Percentiles rank a stretch among this genome's conserved stretches.
phyloP scores from a whole-genome alignment of 1,284 basidiomycete genomes.

The Rugosomyces carneus region DNA sequence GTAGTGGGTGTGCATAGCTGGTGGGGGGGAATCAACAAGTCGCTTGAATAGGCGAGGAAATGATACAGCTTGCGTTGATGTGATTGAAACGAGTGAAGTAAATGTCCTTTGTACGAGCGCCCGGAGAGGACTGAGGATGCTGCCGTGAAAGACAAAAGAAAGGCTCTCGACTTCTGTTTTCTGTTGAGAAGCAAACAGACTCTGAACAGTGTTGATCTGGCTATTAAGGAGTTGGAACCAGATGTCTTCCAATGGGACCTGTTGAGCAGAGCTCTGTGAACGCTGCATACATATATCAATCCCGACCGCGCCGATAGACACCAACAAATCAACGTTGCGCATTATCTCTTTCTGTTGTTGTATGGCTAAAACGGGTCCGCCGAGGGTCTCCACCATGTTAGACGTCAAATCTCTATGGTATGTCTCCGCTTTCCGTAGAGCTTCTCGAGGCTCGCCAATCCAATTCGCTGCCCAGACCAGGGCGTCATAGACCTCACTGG shows the following conservation, averaged over 20 bases:
- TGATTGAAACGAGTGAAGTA: slow-evolving; percentile 76
- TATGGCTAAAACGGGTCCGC: slow-evolving; percentile 10
- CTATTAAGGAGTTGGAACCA: slow-evolving; percentile 86
- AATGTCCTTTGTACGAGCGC: slow-evolving; percentile 84
- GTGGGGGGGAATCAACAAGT: slow-evolving; percentile 64
- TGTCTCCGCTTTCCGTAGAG: slow-evolving; percentile 60
- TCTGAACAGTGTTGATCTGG: slow-evolving; percentile 77
- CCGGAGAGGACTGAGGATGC: slow-evolving; percentile 52
- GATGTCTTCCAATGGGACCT: slow-evolving; percentile 72
- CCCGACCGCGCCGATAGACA: slow-evolving; percentile 53
- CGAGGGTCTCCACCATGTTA: slow-evolving; percentile 36
- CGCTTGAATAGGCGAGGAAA: slow-evolving; percentile 91
- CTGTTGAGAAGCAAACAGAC: slow-evolving; percentile 37
- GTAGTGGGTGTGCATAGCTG: slow-evolving; percentile 65
- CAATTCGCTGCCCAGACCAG: slow-evolving; percentile 80
- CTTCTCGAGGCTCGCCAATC: slow-evolving; percentile 55
- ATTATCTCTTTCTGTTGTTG: slow-evolving; percentile 24
- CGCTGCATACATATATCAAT: slow-evolving; percentile 64
- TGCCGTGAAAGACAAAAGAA: slow-evolving; percentile 8
- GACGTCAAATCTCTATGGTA: slow-evolving; percentile 56
- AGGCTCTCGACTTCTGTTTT: slow-evolving; percentile 4
- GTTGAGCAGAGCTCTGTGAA: slow-evolving; percentile 39
- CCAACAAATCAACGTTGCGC: slow-evolving; percentile 36
- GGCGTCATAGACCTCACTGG: slow-evolving; percentile 63
- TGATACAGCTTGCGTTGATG: slow-evolving; percentile 77